These are phyloP conservation scores for Globisporangium nodosum DNA, from an alignment of 352 stramenopile species.

Conservation along the genomic window DNA sequence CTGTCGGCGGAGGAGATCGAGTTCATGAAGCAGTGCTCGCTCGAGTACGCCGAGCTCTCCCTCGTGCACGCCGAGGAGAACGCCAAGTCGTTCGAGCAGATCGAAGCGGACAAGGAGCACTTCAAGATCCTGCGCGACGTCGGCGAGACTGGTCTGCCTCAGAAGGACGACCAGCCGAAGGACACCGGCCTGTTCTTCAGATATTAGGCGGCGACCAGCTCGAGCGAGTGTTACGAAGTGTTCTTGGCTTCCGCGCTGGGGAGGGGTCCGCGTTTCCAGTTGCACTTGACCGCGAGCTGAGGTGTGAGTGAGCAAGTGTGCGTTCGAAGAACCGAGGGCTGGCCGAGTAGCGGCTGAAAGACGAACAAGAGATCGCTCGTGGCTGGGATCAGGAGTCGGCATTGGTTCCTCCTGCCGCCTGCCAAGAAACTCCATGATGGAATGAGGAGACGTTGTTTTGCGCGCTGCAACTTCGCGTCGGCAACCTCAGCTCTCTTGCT, in stretches of 20 bases:
- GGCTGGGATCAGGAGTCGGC: too few species aligned
- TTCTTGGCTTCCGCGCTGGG: neutral
- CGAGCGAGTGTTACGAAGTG: neutral
- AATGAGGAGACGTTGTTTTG: slow-evolving; percentile 5
- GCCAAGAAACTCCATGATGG: neutral
- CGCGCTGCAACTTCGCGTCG: neutral
- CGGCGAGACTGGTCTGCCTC: slow-evolving; percentile 69
- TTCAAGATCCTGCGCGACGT: slow-evolving; percentile 78
- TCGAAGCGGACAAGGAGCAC: slow-evolving; percentile 70
- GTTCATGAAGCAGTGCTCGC: slow-evolving; percentile 87
- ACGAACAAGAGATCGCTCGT: neutral
- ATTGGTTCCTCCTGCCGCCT: neutral
- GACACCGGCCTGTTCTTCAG: slow-evolving; percentile 86
- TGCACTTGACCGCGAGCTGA: neutral
- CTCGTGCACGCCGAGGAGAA: slow-evolving; percentile 65
- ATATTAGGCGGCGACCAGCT: slow-evolving; percentile 61
- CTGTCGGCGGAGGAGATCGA: slow-evolving; percentile 81
- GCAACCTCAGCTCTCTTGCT: slow-evolving; percentile 8
- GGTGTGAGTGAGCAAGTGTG: neutral
- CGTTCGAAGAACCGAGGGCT: neutral
- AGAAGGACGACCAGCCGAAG: slow-evolving; percentile 63
- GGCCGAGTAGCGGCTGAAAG: neutral
- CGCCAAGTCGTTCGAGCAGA: slow-evolving; percentile 81
- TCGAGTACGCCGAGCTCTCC: slow-evolving; percentile 81
- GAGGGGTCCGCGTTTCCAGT: neutral